Percentiles rank a stretch among this genome's conserved stretches.
Evolutionary conservation across 768 basidiomycete genomes (phyloP).

Genomic region (Neoboletus subvelutipes): DNA sequence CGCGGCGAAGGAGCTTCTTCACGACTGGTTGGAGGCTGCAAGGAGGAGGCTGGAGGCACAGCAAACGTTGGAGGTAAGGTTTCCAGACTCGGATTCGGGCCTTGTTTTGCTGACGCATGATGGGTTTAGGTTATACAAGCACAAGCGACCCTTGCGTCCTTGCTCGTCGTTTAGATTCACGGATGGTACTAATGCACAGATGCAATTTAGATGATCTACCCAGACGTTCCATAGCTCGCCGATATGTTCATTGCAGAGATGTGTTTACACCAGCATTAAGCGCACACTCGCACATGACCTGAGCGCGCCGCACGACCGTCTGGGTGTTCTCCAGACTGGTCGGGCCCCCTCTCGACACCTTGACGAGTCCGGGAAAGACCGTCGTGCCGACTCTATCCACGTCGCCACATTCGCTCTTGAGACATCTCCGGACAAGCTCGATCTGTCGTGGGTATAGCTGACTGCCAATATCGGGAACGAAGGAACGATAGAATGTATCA

Average conservation of each 20-base stretch:
- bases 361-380: conserved; percentile 86
- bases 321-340: conserved; percentile 49
- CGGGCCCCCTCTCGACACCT: conserved; percentile 53
- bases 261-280: conserved; percentile 32
- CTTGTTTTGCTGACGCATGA: conserved; percentile 14
- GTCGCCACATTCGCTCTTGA: conserved; percentile 73
- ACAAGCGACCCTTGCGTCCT: conserved; percentile 79
- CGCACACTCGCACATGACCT: conserved; percentile 86
- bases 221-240: not conserved
- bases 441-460: conserved; percentile 75
- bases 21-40: conserved; percentile 92
- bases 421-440: conserved; percentile 81
- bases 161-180: conserved; percentile 63
- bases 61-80: conserved; percentile 80
- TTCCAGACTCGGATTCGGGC: not conserved
- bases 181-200: conserved; percentile 16
- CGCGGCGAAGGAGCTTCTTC: conserved; percentile 66
- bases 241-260: not conserved
- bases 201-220: conserved; percentile 24
- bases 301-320: conserved; percentile 78
- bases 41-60: conserved; percentile 84
- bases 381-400: conserved; percentile 77
- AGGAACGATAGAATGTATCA: conserved; percentile 83
- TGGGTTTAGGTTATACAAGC: conserved; percentile 67
- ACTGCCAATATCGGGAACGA: conserved; percentile 80